Conservation (phyloP, 148 eudicot species). For the Dianthus caryophyllus region DNA sequence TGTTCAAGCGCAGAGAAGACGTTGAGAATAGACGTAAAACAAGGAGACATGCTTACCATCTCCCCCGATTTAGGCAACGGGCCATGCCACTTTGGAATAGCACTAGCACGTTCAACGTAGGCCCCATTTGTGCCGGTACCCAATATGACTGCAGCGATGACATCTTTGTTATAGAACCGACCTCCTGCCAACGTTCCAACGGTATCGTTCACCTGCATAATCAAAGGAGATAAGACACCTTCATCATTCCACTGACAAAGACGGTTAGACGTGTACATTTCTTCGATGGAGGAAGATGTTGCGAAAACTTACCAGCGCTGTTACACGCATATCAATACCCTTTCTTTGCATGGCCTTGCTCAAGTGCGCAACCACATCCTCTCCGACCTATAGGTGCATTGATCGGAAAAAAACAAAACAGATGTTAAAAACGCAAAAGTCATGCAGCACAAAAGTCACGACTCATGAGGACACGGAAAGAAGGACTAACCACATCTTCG, state of each 20-base stretch:
- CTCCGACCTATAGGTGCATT: constrained; percentile 53
- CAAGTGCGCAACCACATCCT: constrained; percentile 86
- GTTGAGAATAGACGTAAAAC: neutral
- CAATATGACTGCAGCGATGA: constrained; percentile 83
- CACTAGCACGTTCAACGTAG: constrained; percentile 83
- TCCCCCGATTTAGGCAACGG: constrained; percentile 71
- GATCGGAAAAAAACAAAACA: constrained; percentile 4
- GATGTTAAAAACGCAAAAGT: neutral
- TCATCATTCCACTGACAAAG: neutral
- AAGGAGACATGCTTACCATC: constrained; percentile 49
- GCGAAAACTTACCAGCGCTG: constrained; percentile 67
- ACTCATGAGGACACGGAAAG: neutral
- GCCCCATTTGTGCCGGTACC: constrained; percentile 99
- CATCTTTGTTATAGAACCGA: constrained; percentile 51
- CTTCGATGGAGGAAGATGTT: neutral
- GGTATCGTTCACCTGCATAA: constrained; percentile 83
- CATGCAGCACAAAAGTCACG: neutral
- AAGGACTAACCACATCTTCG: constrained; percentile 59
- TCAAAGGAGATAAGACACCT: constrained; percentile 7
- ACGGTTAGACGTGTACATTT: neutral
- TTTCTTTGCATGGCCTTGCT: constrained; percentile 72
- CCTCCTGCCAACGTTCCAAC: constrained; percentile 98
- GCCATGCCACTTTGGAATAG: constrained; percentile 96
- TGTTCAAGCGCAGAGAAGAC: neutral
- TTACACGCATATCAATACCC: constrained; percentile 83